Percentiles rank a stretch among this genome's conserved stretches.
These are phyloP conservation scores for Telfairia occidentalis DNA, from an alignment of 331 rosid genomes.

Conservation along the genomic window DNA sequence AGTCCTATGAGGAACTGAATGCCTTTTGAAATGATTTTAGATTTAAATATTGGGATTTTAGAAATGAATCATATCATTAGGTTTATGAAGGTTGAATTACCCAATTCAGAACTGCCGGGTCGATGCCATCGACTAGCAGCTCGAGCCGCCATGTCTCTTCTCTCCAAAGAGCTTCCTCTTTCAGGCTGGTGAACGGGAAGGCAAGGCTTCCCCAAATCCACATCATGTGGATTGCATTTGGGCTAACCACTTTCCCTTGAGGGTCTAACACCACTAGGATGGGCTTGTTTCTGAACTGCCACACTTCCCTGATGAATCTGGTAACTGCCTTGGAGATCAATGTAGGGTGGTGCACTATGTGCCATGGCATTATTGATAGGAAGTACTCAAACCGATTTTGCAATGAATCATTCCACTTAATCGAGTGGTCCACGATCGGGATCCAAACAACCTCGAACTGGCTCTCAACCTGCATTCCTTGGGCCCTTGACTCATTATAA, in stretches of 20 bases:
- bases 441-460: conserved; percentile 44
- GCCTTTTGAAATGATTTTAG: background rate
- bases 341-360: conserved; percentile 35
- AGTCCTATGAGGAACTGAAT: background rate
- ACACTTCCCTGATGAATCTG: conserved; percentile 31
- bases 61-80: background rate
- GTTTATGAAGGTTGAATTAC: conserved; percentile 12
- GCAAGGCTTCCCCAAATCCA: conserved; percentile 31
- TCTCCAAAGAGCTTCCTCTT: conserved; percentile 3
- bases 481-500: conserved; percentile 36
- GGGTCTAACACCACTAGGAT: conserved; percentile 51
- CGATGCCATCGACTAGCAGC: conserved; percentile 15
- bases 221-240: conserved; percentile 31
- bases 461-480: conserved; percentile 25
- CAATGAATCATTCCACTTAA: conserved; percentile 18
- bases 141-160: conserved; percentile 18
- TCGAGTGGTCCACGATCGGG: conserved; percentile 30
- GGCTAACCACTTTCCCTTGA: conserved; percentile 34
- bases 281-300: conserved; percentile 46
- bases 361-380: conserved; percentile 34
- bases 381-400: conserved; percentile 28
- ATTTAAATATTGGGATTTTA: background rate
- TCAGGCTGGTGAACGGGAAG: conserved; percentile 24
- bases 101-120: conserved; percentile 30
- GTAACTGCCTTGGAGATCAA: conserved; percentile 29